Evolutionary conservation across 352 stramenopile species (phyloP), one percentile per base, ranked within the genome.

Genomic region (Phytophthora pistaciae): DNA sequence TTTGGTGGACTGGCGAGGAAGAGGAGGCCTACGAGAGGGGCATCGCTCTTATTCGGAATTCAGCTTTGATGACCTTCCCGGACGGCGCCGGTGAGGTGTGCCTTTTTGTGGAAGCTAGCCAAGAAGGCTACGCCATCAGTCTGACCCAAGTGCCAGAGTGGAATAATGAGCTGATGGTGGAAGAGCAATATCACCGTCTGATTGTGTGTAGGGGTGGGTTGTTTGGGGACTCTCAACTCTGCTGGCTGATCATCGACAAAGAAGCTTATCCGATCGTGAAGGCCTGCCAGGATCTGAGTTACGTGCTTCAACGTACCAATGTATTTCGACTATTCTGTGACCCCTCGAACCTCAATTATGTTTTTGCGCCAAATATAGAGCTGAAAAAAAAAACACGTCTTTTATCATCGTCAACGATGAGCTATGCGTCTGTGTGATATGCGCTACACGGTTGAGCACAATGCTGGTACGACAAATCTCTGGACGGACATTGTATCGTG

Each of bases 201-300:
- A 27, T 68, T 16, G 6, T 68, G 2, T 63, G 62, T 18, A 54
- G 63, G 13, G 53, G 40, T 18, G 53, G 40, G n/a, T 8, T 40
- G 7, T 68, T 62, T 16, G 40, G 21, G 25, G 23, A 55, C 25
- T 46, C 23, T 11, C 10, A 60, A 13, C 25, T 60, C 1, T 21
- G 53, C 29, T 63, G 53, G 53, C 33, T n/a, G 29, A 68, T 50
- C 16, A 50, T 50, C 18, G 42, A 25, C 42, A 57, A 68, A 21
- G n/a, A 67, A 20, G 49, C 38, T 3, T 67, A 42, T 8, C 42
- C 42, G 4, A 50, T 50, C 2, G 42, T 50, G 42, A 50, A 61
- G 44, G 42, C 54, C 2, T 68, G 27, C 14, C 18, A 50, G 18
- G 18, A 50, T 11, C 42, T 50, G 42, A 50, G 42, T 50, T 50